A percentile compares a stretch with the other conserved stretches of the same genome.
Conservation (phyloP, 1,284 basidiomycete genomes). For the Fomitopsis betulina region DNA sequence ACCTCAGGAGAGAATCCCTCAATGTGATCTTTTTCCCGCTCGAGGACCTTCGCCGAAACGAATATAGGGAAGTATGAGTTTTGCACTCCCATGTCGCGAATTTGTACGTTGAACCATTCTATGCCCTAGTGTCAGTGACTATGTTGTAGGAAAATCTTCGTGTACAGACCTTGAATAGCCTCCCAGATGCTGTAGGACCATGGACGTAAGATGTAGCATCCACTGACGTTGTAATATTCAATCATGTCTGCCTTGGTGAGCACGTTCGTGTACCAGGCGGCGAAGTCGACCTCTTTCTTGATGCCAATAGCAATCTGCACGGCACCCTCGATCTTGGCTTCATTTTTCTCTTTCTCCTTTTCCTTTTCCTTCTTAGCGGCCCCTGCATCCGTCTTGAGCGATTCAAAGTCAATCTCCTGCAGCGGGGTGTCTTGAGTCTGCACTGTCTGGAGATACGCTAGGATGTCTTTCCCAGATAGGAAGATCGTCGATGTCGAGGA, state of each 20-base stretch:
- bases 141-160: not conserved
- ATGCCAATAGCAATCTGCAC: slow-evolving; percentile 91
- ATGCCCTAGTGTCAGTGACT: not conserved
- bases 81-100: slow-evolving; percentile 94
- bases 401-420: slow-evolving; percentile 71
- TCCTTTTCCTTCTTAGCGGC: slow-evolving; percentile 36
- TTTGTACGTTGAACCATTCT: slow-evolving; percentile 91
- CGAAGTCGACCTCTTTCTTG: slow-evolving; percentile 93
- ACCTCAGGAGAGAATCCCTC: slow-evolving; percentile 99
- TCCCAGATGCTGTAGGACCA: slow-evolving; percentile 99
- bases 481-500: slow-evolving; percentile 71
- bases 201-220: slow-evolving; percentile 98
- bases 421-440: slow-evolving; percentile 59
- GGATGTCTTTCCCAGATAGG: slow-evolving; percentile 72
- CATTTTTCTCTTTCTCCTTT: slow-evolving; percentile 68
- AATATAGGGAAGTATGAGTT: slow-evolving; percentile 99
- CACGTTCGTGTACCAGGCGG: slow-evolving; percentile 92
- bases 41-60: slow-evolving; percentile 88
- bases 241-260: slow-evolving; percentile 98
- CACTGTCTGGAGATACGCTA: slow-evolving; percentile 67
- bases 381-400: slow-evolving; percentile 48
- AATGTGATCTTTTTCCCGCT: slow-evolving; percentile 98
- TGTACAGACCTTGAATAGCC: slow-evolving; percentile 74
- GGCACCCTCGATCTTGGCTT: slow-evolving; percentile 80
- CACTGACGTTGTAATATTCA: slow-evolving; percentile 98